Conservation (phyloP, 495 filamentous ascomycete species). For the Melanomma pulvis-pyrius region DNA sequence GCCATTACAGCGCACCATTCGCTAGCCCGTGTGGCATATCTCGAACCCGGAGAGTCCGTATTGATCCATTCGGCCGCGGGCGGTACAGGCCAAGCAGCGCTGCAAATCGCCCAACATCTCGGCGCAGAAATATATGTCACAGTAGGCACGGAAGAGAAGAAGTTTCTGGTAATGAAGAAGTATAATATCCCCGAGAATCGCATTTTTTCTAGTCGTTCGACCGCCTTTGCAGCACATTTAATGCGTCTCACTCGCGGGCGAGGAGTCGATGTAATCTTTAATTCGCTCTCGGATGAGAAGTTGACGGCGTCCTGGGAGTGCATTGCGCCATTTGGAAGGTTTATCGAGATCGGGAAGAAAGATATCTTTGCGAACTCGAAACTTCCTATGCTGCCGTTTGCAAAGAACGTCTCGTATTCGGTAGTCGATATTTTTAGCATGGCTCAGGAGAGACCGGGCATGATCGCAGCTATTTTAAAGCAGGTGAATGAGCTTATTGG, state of each 20-base stretch:
- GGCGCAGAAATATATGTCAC: slow-evolving; percentile 24
- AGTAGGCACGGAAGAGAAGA: slow-evolving; percentile 19
- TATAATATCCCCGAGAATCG: slow-evolving; percentile 12
- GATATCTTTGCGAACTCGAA: slow-evolving; percentile 50
- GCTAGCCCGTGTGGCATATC: slow-evolving; percentile 1
- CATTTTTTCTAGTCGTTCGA: slow-evolving; percentile 6
- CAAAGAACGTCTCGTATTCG: slow-evolving; percentile 18
- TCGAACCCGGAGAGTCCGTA: slow-evolving; percentile 9
- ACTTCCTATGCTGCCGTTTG: slow-evolving; percentile 31
- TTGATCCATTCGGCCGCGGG: slow-evolving; percentile 19
- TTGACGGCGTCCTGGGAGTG: slow-evolving; percentile 53
- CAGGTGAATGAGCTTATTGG: neutral
- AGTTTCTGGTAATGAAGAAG: slow-evolving; percentile 5
- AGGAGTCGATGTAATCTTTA: slow-evolving; percentile 21
- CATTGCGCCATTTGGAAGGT: slow-evolving; percentile 58
- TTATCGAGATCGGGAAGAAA: slow-evolving; percentile 62
- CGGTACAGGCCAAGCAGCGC: slow-evolving; percentile 7
- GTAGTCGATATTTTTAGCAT: slow-evolving; percentile 14
- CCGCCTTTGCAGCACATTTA: slow-evolving; percentile 4
- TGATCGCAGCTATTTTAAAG: neutral
- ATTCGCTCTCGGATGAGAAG: slow-evolving; percentile 17
- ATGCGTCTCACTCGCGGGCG: slow-evolving; percentile 13
- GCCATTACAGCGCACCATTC: slow-evolving; percentile 9
- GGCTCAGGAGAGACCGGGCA: neutral
- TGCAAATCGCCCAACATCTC: slow-evolving; percentile 10